Conservation (phyloP, 2,329 filamentous ascomycete species). For the Aspergillus calidoustus region DNA sequence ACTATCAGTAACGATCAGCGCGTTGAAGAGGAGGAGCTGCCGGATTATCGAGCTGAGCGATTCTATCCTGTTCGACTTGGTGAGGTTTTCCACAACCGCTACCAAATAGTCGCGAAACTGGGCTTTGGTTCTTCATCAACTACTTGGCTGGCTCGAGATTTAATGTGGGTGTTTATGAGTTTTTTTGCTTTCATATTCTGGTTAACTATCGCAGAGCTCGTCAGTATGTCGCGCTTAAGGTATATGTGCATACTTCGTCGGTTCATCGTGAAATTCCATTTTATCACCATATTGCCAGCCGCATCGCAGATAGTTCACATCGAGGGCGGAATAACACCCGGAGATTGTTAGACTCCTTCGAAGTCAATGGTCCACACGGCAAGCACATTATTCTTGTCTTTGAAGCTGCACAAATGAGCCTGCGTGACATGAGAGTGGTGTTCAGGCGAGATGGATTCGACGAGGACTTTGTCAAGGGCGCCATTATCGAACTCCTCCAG, state of each 20-base stretch:
- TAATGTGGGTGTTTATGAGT: constrained; percentile 20
- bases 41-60: constrained; percentile 28
- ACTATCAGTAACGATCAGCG: constrained; percentile 1
- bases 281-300: constrained; percentile 31
- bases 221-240: constrained; percentile 30
- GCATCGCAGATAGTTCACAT: constrained; percentile 26
- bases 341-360: constrained; percentile 37
- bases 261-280: constrained; percentile 33
- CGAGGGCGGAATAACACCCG: constrained; percentile 34
- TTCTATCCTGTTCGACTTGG: constrained; percentile 34
- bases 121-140: constrained; percentile 37
- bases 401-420: constrained; percentile 33
- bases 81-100: constrained; percentile 31
- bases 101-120: constrained; percentile 35
- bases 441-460: constrained; percentile 28
- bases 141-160: constrained; percentile 33
- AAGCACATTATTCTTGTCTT: constrained; percentile 36
- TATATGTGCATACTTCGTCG: constrained; percentile 29
- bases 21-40: constrained; percentile 33
- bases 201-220: constrained; percentile 21
- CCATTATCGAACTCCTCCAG: constrained; percentile 31
- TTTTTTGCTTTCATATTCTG: not conserved
- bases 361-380: constrained; percentile 32
- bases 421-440: constrained; percentile 27
- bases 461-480: constrained; percentile 21